Conservation (phyloP, 345 rosid genomes). For the Salix exigua region DNA sequence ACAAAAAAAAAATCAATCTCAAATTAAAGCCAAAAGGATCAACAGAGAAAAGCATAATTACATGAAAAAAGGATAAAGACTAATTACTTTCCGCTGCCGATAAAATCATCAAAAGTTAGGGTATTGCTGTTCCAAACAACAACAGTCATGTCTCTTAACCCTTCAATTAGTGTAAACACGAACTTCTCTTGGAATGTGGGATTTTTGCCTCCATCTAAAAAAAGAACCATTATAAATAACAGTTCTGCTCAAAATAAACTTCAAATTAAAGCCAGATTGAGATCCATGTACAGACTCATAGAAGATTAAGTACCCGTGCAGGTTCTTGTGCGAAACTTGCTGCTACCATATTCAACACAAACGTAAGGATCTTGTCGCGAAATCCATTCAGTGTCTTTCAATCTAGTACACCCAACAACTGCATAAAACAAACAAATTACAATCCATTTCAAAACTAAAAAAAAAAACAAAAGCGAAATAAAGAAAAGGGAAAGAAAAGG, state of each 20-base stretch:
- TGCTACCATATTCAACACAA: conserved; percentile 31
- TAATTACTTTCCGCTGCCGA: conserved; percentile 81
- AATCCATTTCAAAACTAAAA: not conserved
- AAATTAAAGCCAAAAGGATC: conserved; percentile 1
- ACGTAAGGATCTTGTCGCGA: conserved; percentile 35
- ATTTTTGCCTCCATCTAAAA: conserved; percentile 71
- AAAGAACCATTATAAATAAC: not conserved
- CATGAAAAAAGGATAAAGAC: not conserved
- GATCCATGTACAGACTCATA: not conserved
- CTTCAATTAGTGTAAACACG: conserved; percentile 66
- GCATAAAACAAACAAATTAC: not conserved
- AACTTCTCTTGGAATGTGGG: conserved; percentile 92
- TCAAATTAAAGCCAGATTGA: not conserved
- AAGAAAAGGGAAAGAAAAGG: no score
- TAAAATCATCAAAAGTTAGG: conserved; percentile 60
- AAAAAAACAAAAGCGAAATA: not conserved
- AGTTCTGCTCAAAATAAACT: not conserved
- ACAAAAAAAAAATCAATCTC: conserved; percentile 10
- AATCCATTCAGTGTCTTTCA: conserved; percentile 38
- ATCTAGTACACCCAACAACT: conserved; percentile 28
- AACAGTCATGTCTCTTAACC: conserved; percentile 60
- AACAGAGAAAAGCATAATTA: not conserved
- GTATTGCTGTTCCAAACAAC: conserved; percentile 68
- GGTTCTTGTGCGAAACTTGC: conserved; percentile 28
- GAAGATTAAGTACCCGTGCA: conserved; percentile 21